A percentile compares a stretch with the other conserved stretches of the same genome.
Evolutionary conservation across 176 grass and related monocot genomes (phyloP).

Genomic region (Thalia dealbata): DNA sequence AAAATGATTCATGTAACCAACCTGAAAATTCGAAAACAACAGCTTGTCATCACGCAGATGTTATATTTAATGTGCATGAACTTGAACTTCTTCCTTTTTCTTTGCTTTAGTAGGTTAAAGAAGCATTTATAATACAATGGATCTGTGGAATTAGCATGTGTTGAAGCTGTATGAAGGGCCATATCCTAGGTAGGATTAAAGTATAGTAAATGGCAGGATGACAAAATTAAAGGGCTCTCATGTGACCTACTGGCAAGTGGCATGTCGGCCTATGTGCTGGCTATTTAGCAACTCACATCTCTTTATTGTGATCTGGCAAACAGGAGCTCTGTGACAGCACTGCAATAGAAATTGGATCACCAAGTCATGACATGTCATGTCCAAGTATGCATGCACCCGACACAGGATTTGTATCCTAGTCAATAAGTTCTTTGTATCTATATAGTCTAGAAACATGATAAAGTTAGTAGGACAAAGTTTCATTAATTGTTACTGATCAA

Average conservation of each 20-base stretch:
- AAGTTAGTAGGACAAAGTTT: background rate
- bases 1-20: background rate
- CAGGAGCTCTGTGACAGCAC: background rate
- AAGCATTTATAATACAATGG: background rate
- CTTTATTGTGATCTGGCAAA: background rate
- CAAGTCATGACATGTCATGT: background rate
- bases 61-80: background rate
- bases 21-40: background rate
- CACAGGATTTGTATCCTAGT: background rate
- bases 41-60: background rate
- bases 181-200: background rate
- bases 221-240: background rate
- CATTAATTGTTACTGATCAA: too few relatives aligned
- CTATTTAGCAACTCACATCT: background rate
- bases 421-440: background rate
- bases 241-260: background rate
- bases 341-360: background rate
- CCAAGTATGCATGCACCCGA: background rate
- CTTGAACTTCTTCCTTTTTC: background rate
- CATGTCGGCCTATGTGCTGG: background rate
- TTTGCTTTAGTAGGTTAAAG: background rate
- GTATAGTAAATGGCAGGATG: too few relatives aligned
- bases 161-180: background rate
- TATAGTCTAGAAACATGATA: background rate
- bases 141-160: background rate